These are phyloP conservation scores for Ustilago nuda DNA, from an alignment of 1,284 basidiomycete species.

Conservation along the genomic window DNA sequence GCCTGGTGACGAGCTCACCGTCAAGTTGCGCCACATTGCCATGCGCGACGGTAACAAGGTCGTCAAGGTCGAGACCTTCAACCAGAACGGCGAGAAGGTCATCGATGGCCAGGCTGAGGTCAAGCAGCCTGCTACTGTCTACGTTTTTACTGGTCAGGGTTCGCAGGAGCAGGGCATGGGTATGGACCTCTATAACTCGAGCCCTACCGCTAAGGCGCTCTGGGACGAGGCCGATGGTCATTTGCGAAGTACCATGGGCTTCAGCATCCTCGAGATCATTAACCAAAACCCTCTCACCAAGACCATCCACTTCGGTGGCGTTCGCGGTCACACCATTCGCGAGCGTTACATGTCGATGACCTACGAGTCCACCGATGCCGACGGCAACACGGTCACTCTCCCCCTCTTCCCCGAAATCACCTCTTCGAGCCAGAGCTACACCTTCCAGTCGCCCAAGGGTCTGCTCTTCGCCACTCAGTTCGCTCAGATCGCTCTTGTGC, in stretches of 20 bases:
- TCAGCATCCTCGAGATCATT: constrained; percentile 93
- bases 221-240: constrained; percentile 97
- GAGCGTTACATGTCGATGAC: constrained; percentile 99
- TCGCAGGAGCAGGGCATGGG: constrained; percentile 99
- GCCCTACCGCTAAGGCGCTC: constrained; percentile 90
- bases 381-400: constrained; percentile 76
- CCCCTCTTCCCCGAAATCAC: constrained; percentile 66
- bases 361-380: constrained; percentile 89
- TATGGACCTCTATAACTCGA: constrained; percentile 95
- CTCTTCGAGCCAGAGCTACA: constrained; percentile 75
- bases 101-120: constrained; percentile 92
- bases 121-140: constrained; percentile 82
- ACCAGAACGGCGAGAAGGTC: constrained; percentile 87
- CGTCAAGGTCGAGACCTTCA: constrained; percentile 88
- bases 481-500: constrained; percentile 92
- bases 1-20: constrained; percentile 88
- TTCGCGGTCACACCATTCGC: constrained; percentile 96
- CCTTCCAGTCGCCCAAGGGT: constrained; percentile 94
- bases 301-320: constrained; percentile 98
- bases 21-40: constrained; percentile 76
- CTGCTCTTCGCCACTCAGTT: constrained; percentile 97
- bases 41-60: constrained; percentile 74
- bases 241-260: constrained; percentile 89
- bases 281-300: constrained; percentile 70
- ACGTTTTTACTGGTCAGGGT: constrained; percentile 98